Evolutionary conservation across 345 rosid species (phyloP), one percentile per base, ranked within the genome.

Genomic region (Angophora floribunda): DNA sequence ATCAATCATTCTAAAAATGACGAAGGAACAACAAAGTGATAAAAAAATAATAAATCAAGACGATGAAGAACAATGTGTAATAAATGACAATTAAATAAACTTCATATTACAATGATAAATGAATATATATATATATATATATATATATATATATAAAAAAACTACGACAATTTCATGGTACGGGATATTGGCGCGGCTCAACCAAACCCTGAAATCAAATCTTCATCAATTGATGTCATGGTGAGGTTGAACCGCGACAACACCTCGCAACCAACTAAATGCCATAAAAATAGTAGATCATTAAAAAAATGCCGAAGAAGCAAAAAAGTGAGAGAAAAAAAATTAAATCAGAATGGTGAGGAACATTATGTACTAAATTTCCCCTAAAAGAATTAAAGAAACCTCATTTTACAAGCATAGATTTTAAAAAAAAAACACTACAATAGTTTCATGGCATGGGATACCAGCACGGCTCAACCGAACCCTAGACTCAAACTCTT

Each of bases 391-490:
- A 67, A 67, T 2, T 16, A 32, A 32, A 70, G 2, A 32, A 16
- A 10, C 45, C 5, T 61, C 16, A 61, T 12, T 26, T 61, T 61
- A 61, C 15, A 61, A 61, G 0, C 6, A 61, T 61, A 12, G 26
- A 5, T 11, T 2, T 3, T 26, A 26, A 22, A 17, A 8, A 57
- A 21, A 3, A 8, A 59, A 26, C 2, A 3, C 2, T 70, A 8
- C 1, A 0, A 0, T 19, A 70, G 3, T 70, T 70, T 70, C 3
- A 0, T 16, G 24, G 45, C 4, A 1, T 22, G 6, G 4, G 45
- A 15, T 67, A 67, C 16, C 15, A 6, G 19, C 19, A 2, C 11
- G 79, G 45, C 45, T 70, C 45, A 70, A 70, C 80, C 45, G 32
- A 44, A 86, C 32, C 51, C 1, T 14, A 3, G 5, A 41, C 24